Evolutionary conservation across 345 rosid species (phyloP).

Genomic region (Melaleuca alternifolia): DNA sequence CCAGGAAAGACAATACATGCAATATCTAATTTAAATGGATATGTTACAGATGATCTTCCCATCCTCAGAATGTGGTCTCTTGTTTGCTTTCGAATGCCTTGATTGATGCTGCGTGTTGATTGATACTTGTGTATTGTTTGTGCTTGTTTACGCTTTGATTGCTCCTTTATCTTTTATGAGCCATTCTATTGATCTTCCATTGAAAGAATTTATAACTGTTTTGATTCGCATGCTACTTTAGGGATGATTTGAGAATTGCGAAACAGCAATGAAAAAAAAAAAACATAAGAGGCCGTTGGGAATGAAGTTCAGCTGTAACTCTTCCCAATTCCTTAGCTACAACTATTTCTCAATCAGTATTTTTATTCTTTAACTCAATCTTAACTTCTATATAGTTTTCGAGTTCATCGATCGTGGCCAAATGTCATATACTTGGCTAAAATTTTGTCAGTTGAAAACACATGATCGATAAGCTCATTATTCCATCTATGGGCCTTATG

Average conservation of each 20-base stretch:
- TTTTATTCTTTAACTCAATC: neutral
- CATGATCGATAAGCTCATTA: neutral
- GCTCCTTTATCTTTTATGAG: neutral
- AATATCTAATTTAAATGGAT: neutral
- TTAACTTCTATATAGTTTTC: neutral
- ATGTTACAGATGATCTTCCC: neutral
- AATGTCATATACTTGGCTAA: neutral
- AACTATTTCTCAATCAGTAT: neutral
- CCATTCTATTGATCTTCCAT: neutral
- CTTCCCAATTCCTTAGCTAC: neutral
- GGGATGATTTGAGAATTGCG: neutral
- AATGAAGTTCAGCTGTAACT: neutral
- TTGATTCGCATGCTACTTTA: neutral
- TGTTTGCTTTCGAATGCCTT: neutral
- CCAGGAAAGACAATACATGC: neutral
- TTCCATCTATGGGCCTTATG: neutral
- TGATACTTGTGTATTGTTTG: neutral
- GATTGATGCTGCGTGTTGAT: neutral
- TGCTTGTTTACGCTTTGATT: neutral
- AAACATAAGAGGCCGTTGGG: no score
- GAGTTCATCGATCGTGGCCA: neutral
- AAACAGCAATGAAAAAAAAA: no score
- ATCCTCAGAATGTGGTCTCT: neutral
- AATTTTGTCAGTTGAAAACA: neutral
- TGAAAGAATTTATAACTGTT: fast-evolving